Conservation (phyloP, 2,329 filamentous ascomycete genomes). For the Plenodomus tracheiphilus region DNA sequence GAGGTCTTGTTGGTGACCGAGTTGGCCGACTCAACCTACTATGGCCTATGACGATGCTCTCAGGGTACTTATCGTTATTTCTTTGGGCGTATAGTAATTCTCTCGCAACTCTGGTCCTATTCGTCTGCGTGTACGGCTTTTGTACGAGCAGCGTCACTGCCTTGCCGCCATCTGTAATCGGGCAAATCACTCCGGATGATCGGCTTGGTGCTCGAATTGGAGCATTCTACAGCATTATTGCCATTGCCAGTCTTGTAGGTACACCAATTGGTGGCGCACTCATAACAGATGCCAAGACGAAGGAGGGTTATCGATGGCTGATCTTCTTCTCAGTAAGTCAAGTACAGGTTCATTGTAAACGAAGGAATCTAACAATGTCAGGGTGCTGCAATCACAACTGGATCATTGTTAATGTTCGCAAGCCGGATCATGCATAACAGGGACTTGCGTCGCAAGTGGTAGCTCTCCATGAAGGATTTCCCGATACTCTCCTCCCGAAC, state of each 20-base stretch:
- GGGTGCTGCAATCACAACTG: conserved; percentile 18
- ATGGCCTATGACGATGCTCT: conserved; percentile 51
- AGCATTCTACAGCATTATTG: conserved; percentile 63
- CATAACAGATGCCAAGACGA: conserved; percentile 19
- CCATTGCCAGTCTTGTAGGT: conserved; percentile 67
- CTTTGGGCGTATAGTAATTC: conserved; percentile 57
- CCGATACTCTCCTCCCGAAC: background rate
- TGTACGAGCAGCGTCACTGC: conserved; percentile 68
- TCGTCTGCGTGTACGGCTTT: conserved; percentile 71
- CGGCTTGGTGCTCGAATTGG: conserved; percentile 72
- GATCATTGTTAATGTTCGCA: conserved; percentile 23
- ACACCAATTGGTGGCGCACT: conserved; percentile 65
- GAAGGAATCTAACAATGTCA: background rate
- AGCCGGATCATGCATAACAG: conserved; percentile 22
- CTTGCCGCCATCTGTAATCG: conserved; percentile 65
- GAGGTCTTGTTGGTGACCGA: conserved; percentile 58
- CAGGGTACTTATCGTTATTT: conserved; percentile 53
- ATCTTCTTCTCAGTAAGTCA: conserved; percentile 31
- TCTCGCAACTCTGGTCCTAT: conserved; percentile 64
- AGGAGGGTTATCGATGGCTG: conserved; percentile 26
- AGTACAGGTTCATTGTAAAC: background rate
- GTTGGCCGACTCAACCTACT: conserved; percentile 60
- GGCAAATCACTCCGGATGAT: conserved; percentile 70
- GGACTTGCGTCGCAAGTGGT: conserved; percentile 17
- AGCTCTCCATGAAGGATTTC: background rate